phyloP scores from a whole-genome alignment of 1,284 basidiomycete species.

The Rhodotorula sp. region DNA sequence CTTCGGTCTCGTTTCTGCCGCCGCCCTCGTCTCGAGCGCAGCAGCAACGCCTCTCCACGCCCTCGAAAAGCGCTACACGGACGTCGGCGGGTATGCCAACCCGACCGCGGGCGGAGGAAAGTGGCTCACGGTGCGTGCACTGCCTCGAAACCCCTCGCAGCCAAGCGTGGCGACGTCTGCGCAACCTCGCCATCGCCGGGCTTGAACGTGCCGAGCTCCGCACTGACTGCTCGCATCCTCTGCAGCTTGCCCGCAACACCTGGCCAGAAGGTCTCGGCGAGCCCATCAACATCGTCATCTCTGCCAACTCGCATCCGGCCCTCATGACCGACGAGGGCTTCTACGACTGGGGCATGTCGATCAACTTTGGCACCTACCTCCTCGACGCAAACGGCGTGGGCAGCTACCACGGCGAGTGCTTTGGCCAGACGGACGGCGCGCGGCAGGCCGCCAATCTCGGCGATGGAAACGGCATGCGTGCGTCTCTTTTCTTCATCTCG shows the following conservation, averaged over 20 bases:
- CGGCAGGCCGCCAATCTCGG: slow-evolving; percentile 78
- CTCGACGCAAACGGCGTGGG: neutral
- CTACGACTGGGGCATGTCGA: slow-evolving; percentile 19
- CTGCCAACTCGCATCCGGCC: slow-evolving; percentile 70
- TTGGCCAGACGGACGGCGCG: slow-evolving; percentile 71
- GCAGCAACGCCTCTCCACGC: neutral
- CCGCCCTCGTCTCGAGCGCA: neutral
- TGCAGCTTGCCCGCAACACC: slow-evolving; percentile 16
- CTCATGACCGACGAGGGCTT: slow-evolving; percentile 66
- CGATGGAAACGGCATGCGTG: slow-evolving; percentile 72
- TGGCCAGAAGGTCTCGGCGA: slow-evolving; percentile 68
- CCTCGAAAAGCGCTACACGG: neutral
- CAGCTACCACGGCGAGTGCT: slow-evolving; percentile 58
- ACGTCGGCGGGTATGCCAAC: slow-evolving; percentile 55
- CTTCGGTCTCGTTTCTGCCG: neutral
- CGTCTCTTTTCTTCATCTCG: slow-evolving; percentile 37
- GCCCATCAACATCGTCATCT: slow-evolving; percentile 83
- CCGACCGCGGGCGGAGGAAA: slow-evolving; percentile 55
- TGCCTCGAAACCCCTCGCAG: neutral
- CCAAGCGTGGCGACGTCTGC: no score
- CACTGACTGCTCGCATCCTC: neutral
- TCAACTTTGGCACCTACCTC: slow-evolving; percentile 50
- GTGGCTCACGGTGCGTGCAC: slow-evolving; percentile 33
- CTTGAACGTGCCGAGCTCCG: neutral
- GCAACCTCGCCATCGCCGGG: neutral